Percentiles rank a stretch among this genome's conserved stretches.
Evolutionary conservation across 306 rosid genomes (phyloP).

Genomic region (Begonia loranthoides): DNA sequence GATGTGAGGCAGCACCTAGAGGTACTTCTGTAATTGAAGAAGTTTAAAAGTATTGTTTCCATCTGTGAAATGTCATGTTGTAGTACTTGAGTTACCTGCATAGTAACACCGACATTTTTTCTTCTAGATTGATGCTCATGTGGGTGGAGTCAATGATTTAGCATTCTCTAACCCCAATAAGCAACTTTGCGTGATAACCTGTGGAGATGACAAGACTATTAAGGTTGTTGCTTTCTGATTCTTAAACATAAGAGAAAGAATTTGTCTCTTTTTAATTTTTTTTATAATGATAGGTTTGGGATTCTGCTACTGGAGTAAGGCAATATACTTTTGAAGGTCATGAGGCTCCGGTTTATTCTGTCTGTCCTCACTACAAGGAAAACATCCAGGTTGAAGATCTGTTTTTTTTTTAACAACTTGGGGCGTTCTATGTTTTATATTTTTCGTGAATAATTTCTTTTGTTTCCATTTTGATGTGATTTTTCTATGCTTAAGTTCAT

Average conservation of each 20-base stretch:
- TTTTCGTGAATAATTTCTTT: slow-evolving; percentile 1
- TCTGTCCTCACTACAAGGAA: slow-evolving; percentile 89
- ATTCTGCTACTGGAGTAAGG: slow-evolving; percentile 59
- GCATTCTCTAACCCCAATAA: slow-evolving; percentile 95
- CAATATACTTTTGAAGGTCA: slow-evolving; percentile 88
- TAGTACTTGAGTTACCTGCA: not conserved
- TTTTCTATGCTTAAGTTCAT: slow-evolving; percentile 51
- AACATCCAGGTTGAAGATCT: slow-evolving; percentile 48
- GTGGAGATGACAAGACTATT: slow-evolving; percentile 92
- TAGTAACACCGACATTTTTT: slow-evolving; percentile 7
- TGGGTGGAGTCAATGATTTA: slow-evolving; percentile 92
- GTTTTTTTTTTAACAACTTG: no score
- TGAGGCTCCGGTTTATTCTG: slow-evolving; percentile 84
- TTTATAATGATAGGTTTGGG: slow-evolving; percentile 62
- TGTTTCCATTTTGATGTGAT: slow-evolving; percentile 1
- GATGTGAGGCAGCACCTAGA: slow-evolving; percentile 72
- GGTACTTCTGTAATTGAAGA: slow-evolving; percentile 20
- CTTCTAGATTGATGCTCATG: slow-evolving; percentile 84
- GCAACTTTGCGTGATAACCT: slow-evolving; percentile 89
- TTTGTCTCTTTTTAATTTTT: slow-evolving; percentile 6
- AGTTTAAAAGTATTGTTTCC: not conserved
- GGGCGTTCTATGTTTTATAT: no score
- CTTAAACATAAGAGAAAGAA: no score
- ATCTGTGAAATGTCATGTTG: not conserved
- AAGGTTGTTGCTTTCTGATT: slow-evolving; percentile 34